Percentiles rank a stretch among this genome's conserved stretches.
phyloP scores from a whole-genome alignment of 2,329 filamentous ascomycete species.

The Aschersonia sp. region DNA sequence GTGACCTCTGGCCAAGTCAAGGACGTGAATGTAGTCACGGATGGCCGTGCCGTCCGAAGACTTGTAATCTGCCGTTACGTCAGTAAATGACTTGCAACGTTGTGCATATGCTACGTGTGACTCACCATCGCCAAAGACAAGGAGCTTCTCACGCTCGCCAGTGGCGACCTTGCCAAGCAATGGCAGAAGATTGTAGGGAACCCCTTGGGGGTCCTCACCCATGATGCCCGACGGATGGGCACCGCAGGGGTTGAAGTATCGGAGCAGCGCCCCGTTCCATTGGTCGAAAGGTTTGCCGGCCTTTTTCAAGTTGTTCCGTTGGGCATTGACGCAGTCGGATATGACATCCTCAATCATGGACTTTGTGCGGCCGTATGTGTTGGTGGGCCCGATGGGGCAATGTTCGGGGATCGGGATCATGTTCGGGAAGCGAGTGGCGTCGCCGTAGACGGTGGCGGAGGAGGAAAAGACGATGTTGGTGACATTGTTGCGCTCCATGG shows the following conservation, averaged over 20 bases:
- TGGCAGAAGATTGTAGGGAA: conserved; percentile 91
- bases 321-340: conserved; percentile 75
- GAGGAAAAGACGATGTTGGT: conserved; percentile 98
- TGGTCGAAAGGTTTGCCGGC: conserved; percentile 61
- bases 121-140: conserved; percentile 87
- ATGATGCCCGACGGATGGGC: conserved; percentile 92
- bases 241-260: conserved; percentile 97
- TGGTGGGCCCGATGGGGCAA: conserved; percentile 92
- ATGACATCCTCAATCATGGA: conserved; percentile 84
- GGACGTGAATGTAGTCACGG: conserved; percentile 94
- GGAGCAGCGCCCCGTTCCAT: conserved; percentile 85
- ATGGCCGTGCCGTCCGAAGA: conserved; percentile 89
- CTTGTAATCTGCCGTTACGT: conserved; percentile 54
- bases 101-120: conserved; percentile 1
- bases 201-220: conserved; percentile 93
- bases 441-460: conserved; percentile 94
- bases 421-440: conserved; percentile 86
- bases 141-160: conserved; percentile 82
- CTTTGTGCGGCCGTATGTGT: conserved; percentile 96
- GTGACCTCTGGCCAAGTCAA: conserved; percentile 79
- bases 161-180: conserved; percentile 92
- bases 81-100: conserved; percentile 4
- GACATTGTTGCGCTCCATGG: conserved; percentile 83
- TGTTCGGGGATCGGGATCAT: conserved; percentile 99
- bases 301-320: conserved; percentile 73